Conservation (phyloP, 352 stramenopile species). For the Globisporangium rhizosaccharum region DNA sequence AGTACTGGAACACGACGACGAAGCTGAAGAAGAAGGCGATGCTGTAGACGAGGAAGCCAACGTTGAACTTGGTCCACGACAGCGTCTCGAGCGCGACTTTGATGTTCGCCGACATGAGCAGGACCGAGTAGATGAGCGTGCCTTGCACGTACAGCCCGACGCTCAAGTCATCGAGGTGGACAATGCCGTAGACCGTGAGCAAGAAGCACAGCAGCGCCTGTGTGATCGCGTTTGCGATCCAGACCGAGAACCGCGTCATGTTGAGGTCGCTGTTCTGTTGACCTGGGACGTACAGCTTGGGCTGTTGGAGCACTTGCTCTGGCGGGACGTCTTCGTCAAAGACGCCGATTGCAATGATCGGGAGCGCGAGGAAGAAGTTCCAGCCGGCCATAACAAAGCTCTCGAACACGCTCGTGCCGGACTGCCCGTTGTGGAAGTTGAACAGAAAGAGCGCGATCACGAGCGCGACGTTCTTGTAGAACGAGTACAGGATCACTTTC, state of each 20-base stretch:
- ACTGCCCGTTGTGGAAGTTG: constrained; percentile 82
- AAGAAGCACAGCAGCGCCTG: constrained; percentile 67
- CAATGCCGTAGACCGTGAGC: constrained; percentile 36
- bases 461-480: constrained; percentile 78
- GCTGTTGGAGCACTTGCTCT: constrained; percentile 53
- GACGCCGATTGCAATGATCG: constrained; percentile 86
- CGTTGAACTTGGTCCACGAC: constrained; percentile 75
- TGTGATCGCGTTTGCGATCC: constrained; percentile 61
- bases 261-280: constrained; percentile 68
- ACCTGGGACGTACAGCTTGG: constrained; percentile 50
- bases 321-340: constrained; percentile 74
- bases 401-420: constrained; percentile 80
- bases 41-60: constrained; percentile 46
- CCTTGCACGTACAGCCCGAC: constrained; percentile 53
- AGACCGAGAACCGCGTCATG: constrained; percentile 48
- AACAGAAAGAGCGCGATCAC: constrained; percentile 72
- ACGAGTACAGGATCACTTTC: constrained; percentile 89
- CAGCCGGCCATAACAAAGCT: constrained; percentile 75
- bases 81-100: constrained; percentile 75
- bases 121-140: constrained; percentile 58
- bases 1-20: constrained; percentile 48
- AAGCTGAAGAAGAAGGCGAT: constrained; percentile 61
- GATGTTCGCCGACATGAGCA: constrained; percentile 71
- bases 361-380: constrained; percentile 82
- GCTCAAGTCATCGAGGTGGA: constrained; percentile 30